These are phyloP conservation scores for Yarrowia keelungensis DNA, from an alignment of 805 yeast species.

Conservation along the genomic window DNA sequence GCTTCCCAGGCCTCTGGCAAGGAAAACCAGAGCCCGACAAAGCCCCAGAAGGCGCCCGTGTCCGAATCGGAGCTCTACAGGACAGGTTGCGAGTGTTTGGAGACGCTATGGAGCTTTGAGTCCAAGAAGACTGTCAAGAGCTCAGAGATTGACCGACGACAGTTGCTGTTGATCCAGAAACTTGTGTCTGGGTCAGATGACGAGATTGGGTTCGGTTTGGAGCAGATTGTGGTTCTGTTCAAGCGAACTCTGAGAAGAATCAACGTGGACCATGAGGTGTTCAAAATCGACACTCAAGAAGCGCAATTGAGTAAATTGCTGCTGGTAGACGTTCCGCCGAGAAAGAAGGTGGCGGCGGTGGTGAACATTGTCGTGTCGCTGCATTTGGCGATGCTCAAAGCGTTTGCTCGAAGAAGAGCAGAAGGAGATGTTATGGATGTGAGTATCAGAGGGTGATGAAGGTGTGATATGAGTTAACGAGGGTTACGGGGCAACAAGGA, in stretches of 20 bases:
- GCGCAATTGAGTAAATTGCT: slow-evolving; percentile 18
- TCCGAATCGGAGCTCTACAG: slow-evolving; percentile 22
- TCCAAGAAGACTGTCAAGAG: slow-evolving; percentile 21
- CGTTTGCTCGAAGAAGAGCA: neutral
- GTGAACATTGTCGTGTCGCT: slow-evolving; percentile 28
- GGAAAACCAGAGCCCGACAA: slow-evolving; percentile 33
- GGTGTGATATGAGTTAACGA: neutral
- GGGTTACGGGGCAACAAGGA: too few relatives aligned
- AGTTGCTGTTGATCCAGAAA: slow-evolving; percentile 17
- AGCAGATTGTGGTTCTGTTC: slow-evolving; percentile 32
- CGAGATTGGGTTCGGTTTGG: slow-evolving; percentile 19
- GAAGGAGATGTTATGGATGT: slow-evolving; percentile 11
- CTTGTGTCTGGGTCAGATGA: slow-evolving; percentile 23
- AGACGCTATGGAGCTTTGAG: slow-evolving; percentile 28
- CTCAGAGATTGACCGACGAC: slow-evolving; percentile 29
- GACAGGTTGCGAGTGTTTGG: slow-evolving; percentile 21
- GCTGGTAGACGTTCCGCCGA: slow-evolving; percentile 26
- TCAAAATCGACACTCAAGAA: neutral
- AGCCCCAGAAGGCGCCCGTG: slow-evolving; percentile 3
- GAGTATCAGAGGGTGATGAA: neutral
- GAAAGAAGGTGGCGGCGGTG: slow-evolving; percentile 13
- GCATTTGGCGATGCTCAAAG: slow-evolving; percentile 32
- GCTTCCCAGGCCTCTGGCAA: slow-evolving; percentile 12
- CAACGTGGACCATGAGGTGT: slow-evolving; percentile 21
- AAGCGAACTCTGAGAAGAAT: slow-evolving; percentile 15